Percentiles rank a stretch among this genome's conserved stretches.
Evolutionary conservation across 495 filamentous ascomycete genomes (phyloP).

Genomic region (Penicillium mononematosum): DNA sequence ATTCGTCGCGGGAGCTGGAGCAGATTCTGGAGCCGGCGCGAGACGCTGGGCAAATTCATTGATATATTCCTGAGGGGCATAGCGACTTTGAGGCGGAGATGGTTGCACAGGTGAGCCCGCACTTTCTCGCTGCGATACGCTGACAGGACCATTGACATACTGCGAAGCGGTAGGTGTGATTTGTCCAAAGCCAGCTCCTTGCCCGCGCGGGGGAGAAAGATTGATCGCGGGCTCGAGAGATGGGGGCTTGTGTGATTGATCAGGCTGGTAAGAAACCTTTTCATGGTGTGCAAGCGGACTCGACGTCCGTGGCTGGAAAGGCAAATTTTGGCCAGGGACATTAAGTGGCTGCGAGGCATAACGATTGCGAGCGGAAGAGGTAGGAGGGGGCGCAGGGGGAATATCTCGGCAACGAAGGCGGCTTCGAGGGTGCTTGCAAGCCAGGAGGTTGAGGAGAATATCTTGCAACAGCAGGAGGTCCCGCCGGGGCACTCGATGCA

Average conservation of each 20-base stretch:
- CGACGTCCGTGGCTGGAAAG: conserved; percentile 80
- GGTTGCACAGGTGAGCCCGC: conserved; percentile 21
- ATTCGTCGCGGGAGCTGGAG: conserved; percentile 37
- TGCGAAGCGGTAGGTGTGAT: conserved; percentile 14
- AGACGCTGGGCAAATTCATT: conserved; percentile 53
- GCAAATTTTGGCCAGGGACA: conserved; percentile 51
- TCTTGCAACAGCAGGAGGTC: conserved; percentile 37
- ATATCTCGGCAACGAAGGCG: conserved; percentile 37
- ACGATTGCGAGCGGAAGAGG: conserved; percentile 42
- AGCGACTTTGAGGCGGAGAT: conserved; percentile 35
- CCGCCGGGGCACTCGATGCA: conserved; percentile 39
- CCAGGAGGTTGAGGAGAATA: conserved; percentile 43
- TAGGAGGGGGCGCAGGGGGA: conserved; percentile 46
- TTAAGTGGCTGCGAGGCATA: conserved; percentile 51
- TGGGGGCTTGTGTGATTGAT: conserved; percentile 27
- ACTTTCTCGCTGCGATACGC: conserved; percentile 6
- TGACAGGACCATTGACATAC: conserved; percentile 9
- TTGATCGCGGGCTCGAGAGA: conserved; percentile 30
- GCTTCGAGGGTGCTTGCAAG: conserved; percentile 32
- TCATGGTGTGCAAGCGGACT: conserved; percentile 74
- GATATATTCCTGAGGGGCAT: conserved; percentile 48
- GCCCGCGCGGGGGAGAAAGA: conserved; percentile 25
- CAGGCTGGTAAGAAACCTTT: conserved; percentile 40
- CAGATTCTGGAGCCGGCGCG: conserved; percentile 43
- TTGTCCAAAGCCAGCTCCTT: conserved; percentile 23